These are phyloP conservation scores for Mediolabrus comicus DNA, from an alignment of 108 stramenopile genomes.

Conservation along the genomic window DNA sequence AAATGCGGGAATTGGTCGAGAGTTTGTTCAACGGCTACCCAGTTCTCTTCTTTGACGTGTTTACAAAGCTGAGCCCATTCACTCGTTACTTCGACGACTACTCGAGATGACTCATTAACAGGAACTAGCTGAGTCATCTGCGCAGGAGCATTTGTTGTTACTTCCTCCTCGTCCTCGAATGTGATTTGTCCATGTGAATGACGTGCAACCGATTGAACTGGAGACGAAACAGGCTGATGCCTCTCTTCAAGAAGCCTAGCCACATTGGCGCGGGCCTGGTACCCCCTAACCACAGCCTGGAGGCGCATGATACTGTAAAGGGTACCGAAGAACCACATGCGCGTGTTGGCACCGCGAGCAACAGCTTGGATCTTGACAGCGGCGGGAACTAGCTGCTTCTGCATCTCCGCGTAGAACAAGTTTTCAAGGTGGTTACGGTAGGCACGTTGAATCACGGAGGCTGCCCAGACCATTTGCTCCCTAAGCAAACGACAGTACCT, in stretches of 20 bases:
- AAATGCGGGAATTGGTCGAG: slow-evolving; percentile 74
- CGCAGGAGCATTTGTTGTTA: not conserved
- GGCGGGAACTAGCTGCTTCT: slow-evolving; percentile 36
- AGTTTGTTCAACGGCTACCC: slow-evolving; percentile 75
- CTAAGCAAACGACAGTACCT: slow-evolving; percentile 34
- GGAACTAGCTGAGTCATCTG: slow-evolving; percentile 10
- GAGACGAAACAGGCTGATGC: slow-evolving; percentile 39
- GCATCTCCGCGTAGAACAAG: slow-evolving; percentile 56
- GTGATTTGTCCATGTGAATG: slow-evolving; percentile 10
- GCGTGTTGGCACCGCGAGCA: slow-evolving; percentile 41
- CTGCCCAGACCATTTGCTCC: slow-evolving; percentile 47
- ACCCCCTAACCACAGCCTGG: slow-evolving; percentile 44
- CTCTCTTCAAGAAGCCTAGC: slow-evolving; percentile 17
- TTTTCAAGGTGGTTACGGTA: slow-evolving; percentile 57
- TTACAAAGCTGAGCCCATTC: slow-evolving; percentile 55
- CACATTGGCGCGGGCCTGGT: slow-evolving; percentile 23
- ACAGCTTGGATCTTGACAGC: slow-evolving; percentile 35
- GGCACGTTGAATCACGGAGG: slow-evolving; percentile 61
- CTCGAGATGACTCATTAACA: slow-evolving; percentile 17
- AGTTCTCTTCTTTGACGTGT: slow-evolving; percentile 78
- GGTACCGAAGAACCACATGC: slow-evolving; percentile 45
- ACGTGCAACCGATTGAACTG: slow-evolving; percentile 19
- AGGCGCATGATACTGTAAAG: slow-evolving; percentile 41
- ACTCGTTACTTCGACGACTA: slow-evolving; percentile 15
- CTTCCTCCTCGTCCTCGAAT: not conserved